Conservation (phyloP, 495 filamentous ascomycete genomes). For the Aspergillus haitiensis region DNA sequence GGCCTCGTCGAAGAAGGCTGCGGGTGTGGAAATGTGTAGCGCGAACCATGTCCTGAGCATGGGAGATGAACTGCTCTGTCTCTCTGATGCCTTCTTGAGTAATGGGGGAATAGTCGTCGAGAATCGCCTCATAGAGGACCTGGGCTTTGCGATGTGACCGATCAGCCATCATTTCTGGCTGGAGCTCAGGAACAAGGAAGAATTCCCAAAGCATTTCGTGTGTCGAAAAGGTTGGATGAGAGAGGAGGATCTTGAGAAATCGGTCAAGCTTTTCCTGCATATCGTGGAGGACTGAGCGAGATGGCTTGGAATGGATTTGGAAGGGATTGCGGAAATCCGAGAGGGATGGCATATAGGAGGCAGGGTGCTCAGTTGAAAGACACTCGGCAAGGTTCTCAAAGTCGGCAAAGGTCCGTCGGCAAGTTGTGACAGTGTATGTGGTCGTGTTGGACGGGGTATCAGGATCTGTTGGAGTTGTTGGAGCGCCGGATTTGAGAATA, state of each 20-base stretch:
- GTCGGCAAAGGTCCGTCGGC: slow-evolving; percentile 82
- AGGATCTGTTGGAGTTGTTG: slow-evolving; percentile 32
- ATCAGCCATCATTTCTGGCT: slow-evolving; percentile 85
- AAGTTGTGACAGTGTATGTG: slow-evolving; percentile 90
- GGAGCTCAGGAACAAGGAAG: slow-evolving; percentile 93
- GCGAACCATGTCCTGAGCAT: slow-evolving; percentile 84
- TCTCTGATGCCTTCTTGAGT: slow-evolving; percentile 73
- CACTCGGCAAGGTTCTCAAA: slow-evolving; percentile 89
- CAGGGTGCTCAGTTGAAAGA: slow-evolving; percentile 88
- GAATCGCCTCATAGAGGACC: slow-evolving; percentile 74
- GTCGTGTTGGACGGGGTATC: slow-evolving; percentile 51
- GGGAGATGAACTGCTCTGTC: slow-evolving; percentile 87
- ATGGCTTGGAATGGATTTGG: slow-evolving; percentile 88
- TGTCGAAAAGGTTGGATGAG: slow-evolving; percentile 90
- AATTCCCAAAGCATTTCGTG: slow-evolving; percentile 99
- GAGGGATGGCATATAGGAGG: slow-evolving; percentile 87
- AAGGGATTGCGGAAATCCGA: slow-evolving; percentile 81
- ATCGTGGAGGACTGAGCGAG: slow-evolving; percentile 80
- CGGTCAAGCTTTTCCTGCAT: slow-evolving; percentile 83
- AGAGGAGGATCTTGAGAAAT: slow-evolving; percentile 80
- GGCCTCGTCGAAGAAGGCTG: slow-evolving; percentile 64
- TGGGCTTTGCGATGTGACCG: slow-evolving; percentile 84
- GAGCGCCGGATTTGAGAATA: slow-evolving; percentile 87
- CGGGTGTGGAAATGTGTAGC: slow-evolving; percentile 79
- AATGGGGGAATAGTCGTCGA: slow-evolving; percentile 82